Percentiles rank a stretch among this genome's conserved stretches.
phyloP scores from a whole-genome alignment of 805 yeast species.

The Kodamaea sagamina region DNA sequence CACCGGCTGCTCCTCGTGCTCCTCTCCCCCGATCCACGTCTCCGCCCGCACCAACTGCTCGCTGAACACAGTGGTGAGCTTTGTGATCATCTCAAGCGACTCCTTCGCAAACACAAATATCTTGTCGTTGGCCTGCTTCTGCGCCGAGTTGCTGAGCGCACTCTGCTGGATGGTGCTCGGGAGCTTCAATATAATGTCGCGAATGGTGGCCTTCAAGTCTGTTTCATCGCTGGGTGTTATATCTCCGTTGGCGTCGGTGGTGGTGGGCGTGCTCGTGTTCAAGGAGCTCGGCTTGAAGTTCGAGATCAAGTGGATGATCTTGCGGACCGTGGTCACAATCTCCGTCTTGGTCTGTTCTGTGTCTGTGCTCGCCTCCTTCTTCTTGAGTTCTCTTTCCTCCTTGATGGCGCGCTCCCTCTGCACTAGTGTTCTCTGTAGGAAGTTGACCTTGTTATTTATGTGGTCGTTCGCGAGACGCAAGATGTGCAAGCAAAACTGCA shows the following conservation, averaged over 20 bases:
- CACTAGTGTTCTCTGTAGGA: conserved; percentile 52
- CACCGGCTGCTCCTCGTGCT: conserved; percentile 8
- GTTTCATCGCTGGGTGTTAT: conserved; percentile 15
- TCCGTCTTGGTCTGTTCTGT: conserved; percentile 66
- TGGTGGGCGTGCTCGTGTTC: conserved; percentile 17
- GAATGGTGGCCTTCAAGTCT: conserved; percentile 63
- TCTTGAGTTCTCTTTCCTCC: conserved; percentile 23
- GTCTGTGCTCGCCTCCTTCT: conserved; percentile 14
- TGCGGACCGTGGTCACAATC: conserved; percentile 84
- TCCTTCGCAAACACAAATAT: conserved; percentile 85
- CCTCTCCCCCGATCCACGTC: conserved; percentile 64
- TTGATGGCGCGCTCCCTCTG: conserved; percentile 45
- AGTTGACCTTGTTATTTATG: conserved; percentile 64
- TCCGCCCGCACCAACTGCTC: conserved; percentile 86
- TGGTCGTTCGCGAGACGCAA: conserved; percentile 79
- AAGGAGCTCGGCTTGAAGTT: conserved; percentile 58
- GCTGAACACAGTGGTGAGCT: conserved; percentile 80
- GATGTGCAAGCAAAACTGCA: conserved; percentile 78
- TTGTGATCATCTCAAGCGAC: conserved; percentile 81
- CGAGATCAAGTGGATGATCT: conserved; percentile 82
- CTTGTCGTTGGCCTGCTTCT: conserved; percentile 52
- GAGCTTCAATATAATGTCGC: conserved; percentile 72
- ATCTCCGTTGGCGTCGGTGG: conserved; percentile 9
- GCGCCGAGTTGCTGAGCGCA: conserved; percentile 21
- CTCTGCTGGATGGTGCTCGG: conserved; percentile 70